Evolutionary conservation across 345 rosid species (phyloP), one percentile per base, ranked within the genome.

Genomic region (Arabidopsis arenosa): DNA sequence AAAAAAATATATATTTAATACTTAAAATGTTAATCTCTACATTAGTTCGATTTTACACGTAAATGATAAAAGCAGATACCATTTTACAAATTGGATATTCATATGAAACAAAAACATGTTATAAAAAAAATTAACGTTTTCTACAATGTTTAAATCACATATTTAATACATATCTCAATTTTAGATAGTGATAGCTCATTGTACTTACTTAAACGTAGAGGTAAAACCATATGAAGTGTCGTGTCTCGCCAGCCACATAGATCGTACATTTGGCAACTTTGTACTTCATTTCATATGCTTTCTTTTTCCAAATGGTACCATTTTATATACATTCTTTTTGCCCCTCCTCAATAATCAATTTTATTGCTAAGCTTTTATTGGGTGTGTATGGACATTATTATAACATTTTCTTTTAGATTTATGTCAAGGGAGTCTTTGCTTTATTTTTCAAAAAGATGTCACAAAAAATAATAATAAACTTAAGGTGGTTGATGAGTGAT

Each of bases 401-500:
- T 65, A 77, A 66, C 30, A 56, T 26, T 65, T 65, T 59, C 36
- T 63, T 56, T 37, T 63, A 44, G 26, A 70, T 70, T 63, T 57
- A 64, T 32, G 57, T 30, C 48, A 48, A 58, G 62, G 39, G 61
- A 18, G 66, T 2, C 23, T 45, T 49, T 71, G 49, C 76, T 47
- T 77, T 77, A 32, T 48, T 32, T 65, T 56, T 9, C 4, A 4
- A 14, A 66, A 75, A 15, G 41, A 48, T n/a, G 69, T 37, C 43
- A 28, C 30, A 23, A 14, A 9, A 18, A 70, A 51, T 72, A 45
- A 11, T 78, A 66, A 65, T 59, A 21, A 56, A 58, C 12, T 41
- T 33, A 26, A 72, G 68, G 81, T 73, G 81, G 74, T 78, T 78
- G 81, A 73, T 72, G 81, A 78, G 66, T 33, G 26, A 73, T 66